phyloP scores from a whole-genome alignment of 179 eudicot species.

The Monotropa hypopitys region DNA sequence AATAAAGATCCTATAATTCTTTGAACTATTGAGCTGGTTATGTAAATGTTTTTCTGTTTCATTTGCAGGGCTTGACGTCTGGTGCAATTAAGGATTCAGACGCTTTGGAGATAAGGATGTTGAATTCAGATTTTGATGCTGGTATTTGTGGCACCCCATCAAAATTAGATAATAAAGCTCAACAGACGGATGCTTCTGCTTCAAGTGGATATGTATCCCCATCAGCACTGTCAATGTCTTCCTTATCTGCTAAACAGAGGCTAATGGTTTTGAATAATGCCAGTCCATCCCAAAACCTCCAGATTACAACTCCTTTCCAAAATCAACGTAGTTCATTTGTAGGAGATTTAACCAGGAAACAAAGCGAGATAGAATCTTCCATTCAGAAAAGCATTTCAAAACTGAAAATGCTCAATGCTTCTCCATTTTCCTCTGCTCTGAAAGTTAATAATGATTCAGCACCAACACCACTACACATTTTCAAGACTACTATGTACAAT shows the following conservation, averaged over 20 bases:
- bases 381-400: slow-evolving; percentile 59
- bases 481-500: slow-evolving; percentile 20
- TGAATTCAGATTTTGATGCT: slow-evolving; percentile 14
- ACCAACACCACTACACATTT: slow-evolving; percentile 16
- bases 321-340: slow-evolving; percentile 17
- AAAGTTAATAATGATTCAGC: slow-evolving; percentile 34
- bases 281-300: slow-evolving; percentile 16
- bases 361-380: slow-evolving; percentile 29
- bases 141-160: slow-evolving; percentile 10
- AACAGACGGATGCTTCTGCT: slow-evolving; percentile 1
- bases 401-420: slow-evolving; percentile 45
- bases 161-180: slow-evolving; percentile 15
- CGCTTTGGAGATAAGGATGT: slow-evolving; percentile 10
- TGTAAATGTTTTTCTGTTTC: not conserved
- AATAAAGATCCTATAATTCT: not conserved
- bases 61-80: slow-evolving; percentile 23
- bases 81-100: slow-evolving; percentile 14
- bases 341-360: slow-evolving; percentile 21
- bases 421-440: slow-evolving; percentile 42
- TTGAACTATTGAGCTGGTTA: not conserved
- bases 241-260: slow-evolving; percentile 29
- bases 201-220: slow-evolving; percentile 17
- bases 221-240: slow-evolving; percentile 30
- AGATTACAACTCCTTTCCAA: slow-evolving; percentile 21
- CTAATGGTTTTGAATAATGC: slow-evolving; percentile 19